phyloP scores from a whole-genome alignment of 2,329 filamentous ascomycete species.

The Alternaria consortialis region DNA sequence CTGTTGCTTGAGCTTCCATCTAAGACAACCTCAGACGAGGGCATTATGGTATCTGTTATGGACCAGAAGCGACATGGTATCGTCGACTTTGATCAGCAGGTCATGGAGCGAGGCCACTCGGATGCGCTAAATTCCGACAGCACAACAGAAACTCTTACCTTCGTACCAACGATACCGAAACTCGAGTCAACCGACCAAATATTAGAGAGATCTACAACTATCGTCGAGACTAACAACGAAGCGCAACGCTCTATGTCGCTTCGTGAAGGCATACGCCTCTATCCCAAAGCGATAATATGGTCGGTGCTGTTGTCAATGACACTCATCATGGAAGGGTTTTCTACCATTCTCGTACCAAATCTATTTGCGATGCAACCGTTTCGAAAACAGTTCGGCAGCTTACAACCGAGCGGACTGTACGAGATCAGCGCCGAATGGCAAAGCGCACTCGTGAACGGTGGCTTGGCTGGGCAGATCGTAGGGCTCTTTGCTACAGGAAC shows the following conservation, averaged over 20 bases:
- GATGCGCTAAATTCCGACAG: slow-evolving; percentile 4
- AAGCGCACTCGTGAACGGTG: slow-evolving; percentile 53
- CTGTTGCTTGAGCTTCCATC: not conserved
- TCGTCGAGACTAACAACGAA: not conserved
- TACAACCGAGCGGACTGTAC: slow-evolving; percentile 30
- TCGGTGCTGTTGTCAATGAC: slow-evolving; percentile 82
- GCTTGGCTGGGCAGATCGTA: slow-evolving; percentile 50
- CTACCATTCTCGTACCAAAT: slow-evolving; percentile 79
- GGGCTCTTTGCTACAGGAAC: slow-evolving; percentile 54
- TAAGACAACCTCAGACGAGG: not conserved
- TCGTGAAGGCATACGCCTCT: slow-evolving; percentile 75
- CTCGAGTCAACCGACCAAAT: not conserved
- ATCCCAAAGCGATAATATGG: slow-evolving; percentile 87
- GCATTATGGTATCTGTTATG: not conserved
- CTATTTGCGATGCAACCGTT: slow-evolving; percentile 64
- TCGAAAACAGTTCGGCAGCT: slow-evolving; percentile 46
- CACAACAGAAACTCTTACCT: not conserved
- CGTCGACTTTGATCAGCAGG: not conserved
- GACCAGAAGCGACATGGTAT: not conserved
- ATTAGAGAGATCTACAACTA: not conserved
- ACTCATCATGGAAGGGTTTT: slow-evolving; percentile 88
- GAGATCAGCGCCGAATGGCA: slow-evolving; percentile 55
- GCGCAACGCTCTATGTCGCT: slow-evolving; percentile 55
- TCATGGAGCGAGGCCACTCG: not conserved
- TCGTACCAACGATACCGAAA: not conserved